A percentile compares a stretch with the other conserved stretches of the same genome.
These are phyloP conservation scores for Aspergillus flavus DNA, from an alignment of 2,329 filamentous ascomycete genomes.

Conservation along the genomic window DNA sequence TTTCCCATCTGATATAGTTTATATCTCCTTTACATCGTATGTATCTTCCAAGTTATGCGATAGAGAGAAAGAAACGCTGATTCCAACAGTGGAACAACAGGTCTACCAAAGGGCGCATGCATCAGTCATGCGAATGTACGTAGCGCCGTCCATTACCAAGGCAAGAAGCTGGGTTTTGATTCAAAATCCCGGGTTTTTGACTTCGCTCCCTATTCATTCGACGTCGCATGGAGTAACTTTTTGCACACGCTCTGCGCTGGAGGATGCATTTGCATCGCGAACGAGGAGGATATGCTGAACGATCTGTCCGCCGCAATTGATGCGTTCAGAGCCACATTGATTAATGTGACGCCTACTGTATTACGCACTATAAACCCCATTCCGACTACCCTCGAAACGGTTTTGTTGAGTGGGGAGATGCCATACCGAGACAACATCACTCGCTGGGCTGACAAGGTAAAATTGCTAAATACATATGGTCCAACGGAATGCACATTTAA, in stretches of 20 bases:
- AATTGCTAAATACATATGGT: conserved; percentile 12
- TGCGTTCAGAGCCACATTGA: conserved; percentile 43
- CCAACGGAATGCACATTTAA: conserved; percentile 12
- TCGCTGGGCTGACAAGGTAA: neutral
- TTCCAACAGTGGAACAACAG: conserved; percentile 38
- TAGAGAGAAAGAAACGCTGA: neutral
- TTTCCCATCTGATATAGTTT: conserved; percentile 13
- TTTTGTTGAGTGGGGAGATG: conserved; percentile 41
- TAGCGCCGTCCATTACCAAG: neutral
- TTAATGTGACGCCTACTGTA: conserved; percentile 59
- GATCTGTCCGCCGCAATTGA: conserved; percentile 26
- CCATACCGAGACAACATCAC: conserved; percentile 10
- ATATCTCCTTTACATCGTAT: neutral
- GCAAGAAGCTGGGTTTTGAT: neutral
- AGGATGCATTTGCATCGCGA: conserved; percentile 49
- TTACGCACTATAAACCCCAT: conserved; percentile 37
- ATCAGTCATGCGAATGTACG: conserved; percentile 31
- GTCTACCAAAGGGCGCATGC: conserved; percentile 46
- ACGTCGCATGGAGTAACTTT: conserved; percentile 36
- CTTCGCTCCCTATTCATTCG: conserved; percentile 44
- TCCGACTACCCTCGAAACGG: conserved; percentile 34
- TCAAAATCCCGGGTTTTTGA: conserved; percentile 26
- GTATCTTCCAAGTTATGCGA: neutral
- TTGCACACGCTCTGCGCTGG: conserved; percentile 43
- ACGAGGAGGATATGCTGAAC: conserved; percentile 44